Percentiles rank a stretch among this genome's conserved stretches.
Conservation (phyloP, 805 yeast species). For the Starmerella bombicola region DNA sequence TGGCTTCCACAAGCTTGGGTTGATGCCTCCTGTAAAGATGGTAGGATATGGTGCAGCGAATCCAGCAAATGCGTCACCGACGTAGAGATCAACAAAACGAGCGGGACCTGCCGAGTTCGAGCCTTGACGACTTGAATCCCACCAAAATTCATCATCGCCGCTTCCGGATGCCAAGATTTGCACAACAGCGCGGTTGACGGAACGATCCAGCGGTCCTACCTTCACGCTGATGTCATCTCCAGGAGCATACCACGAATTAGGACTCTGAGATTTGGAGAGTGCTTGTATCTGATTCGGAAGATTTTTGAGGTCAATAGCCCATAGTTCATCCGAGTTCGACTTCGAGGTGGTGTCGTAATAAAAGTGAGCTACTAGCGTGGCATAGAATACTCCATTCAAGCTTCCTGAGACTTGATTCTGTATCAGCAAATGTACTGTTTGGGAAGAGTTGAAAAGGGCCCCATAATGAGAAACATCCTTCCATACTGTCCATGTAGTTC, state of each 20-base stretch:
- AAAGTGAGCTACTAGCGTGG: constrained; percentile 42
- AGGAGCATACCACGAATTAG: constrained; percentile 18
- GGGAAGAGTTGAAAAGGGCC: constrained; percentile 34
- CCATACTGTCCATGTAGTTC: constrained; percentile 37
- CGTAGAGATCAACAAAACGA: constrained; percentile 50
- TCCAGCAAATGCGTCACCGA: constrained; percentile 48
- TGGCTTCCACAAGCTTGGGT: constrained; percentile 73
- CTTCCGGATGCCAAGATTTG: constrained; percentile 61
- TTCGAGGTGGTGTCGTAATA: constrained; percentile 23
- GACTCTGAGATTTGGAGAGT: constrained; percentile 4
- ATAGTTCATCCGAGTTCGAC: constrained; percentile 14
- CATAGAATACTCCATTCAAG: constrained; percentile 49
- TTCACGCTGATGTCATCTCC: constrained; percentile 12
- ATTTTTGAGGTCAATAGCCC: constrained; percentile 17
- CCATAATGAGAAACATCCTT: constrained; percentile 58
- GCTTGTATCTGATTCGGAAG: constrained; percentile 12
- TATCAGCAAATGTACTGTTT: constrained; percentile 30
- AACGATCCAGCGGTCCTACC: constrained; percentile 15
- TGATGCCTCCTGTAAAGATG: constrained; percentile 67
- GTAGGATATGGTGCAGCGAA: constrained; percentile 58
- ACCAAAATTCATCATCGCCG: constrained; percentile 78
- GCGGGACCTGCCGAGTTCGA: constrained; percentile 17
- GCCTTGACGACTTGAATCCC: constrained; percentile 30
- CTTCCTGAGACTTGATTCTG: constrained; percentile 44
- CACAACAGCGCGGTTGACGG: constrained; percentile 35